These are phyloP conservation scores for Sechiopsis laciniata DNA, from an alignment of 306 rosid species.

Conservation along the genomic window DNA sequence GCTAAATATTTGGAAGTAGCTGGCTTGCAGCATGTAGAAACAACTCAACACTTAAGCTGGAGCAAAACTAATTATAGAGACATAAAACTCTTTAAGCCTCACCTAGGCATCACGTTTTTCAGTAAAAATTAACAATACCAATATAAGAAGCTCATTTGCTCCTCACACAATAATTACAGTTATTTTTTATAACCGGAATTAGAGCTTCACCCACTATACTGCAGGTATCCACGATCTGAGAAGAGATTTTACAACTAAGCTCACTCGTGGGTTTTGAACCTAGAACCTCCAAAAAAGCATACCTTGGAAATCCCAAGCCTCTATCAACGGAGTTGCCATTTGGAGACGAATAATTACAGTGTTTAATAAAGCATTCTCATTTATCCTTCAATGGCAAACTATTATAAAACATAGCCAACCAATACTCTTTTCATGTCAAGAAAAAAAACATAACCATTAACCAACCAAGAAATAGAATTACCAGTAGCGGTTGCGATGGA, in stretches of 20 bases:
- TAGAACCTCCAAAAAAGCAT: too few species aligned
- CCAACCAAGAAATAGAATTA: conserved; percentile 28
- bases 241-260: too few species aligned
- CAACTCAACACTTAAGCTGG: neutral
- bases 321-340: too few species aligned
- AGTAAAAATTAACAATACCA: neutral
- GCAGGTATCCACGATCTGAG: too few species aligned
- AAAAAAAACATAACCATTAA: neutral
- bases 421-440: neutral
- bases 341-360: too few species aligned
- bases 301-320: too few species aligned
- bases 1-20: neutral
- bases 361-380: neutral
- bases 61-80: neutral
- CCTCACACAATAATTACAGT: neutral
- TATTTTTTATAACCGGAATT: too few species aligned
- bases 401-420: neutral
- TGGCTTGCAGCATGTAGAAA: conserved; percentile 1
- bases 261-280: too few species aligned
- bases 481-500: conserved; percentile 95
- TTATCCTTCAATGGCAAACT: neutral
- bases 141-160: neutral
- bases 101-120: neutral
- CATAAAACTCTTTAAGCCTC: neutral
- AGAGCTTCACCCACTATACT: too few species aligned